phyloP scores from a whole-genome alignment of 2,329 filamentous ascomycete genomes.

The Dryadomyces quercivorus region DNA sequence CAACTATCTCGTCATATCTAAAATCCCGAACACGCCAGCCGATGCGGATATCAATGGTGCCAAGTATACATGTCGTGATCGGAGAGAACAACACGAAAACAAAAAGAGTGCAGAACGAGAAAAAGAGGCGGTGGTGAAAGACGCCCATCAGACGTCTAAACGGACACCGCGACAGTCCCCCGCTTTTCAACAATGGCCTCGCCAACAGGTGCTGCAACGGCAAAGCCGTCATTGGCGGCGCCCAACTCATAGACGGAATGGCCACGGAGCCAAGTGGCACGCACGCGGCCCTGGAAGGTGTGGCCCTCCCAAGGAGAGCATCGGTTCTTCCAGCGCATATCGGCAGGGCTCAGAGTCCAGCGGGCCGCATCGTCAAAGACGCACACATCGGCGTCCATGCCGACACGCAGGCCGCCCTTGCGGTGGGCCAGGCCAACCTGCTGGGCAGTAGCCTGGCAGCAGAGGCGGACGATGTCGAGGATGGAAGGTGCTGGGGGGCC shows the following conservation, averaged over 20 bases:
- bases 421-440: constrained; percentile 74
- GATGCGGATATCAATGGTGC: not conserved
- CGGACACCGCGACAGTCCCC: not conserved
- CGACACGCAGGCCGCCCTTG: constrained; percentile 71
- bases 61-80: not conserved
- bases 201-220: constrained; percentile 34
- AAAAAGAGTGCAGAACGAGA: not conserved
- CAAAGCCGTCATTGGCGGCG: constrained; percentile 37
- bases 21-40: not conserved
- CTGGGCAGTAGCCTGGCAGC: constrained; percentile 71
- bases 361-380: constrained; percentile 78
- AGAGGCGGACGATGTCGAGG: constrained; percentile 73
- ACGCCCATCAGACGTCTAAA: not conserved
- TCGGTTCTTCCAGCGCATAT: constrained; percentile 92
- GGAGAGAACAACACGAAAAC: not conserved
- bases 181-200: constrained; percentile 32
- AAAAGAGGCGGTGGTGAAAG: not conserved
- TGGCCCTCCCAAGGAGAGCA: constrained; percentile 84
- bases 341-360: constrained; percentile 61
- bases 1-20: not conserved
- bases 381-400: constrained; percentile 82
- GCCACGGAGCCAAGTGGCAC: constrained; percentile 77
- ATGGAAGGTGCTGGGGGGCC: constrained; percentile 35
- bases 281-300: constrained; percentile 63
- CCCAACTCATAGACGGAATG: constrained; percentile 59